These are phyloP conservation scores for Trametes cubensis DNA, from an alignment of 768 basidiomycete species.

Conservation along the genomic window DNA sequence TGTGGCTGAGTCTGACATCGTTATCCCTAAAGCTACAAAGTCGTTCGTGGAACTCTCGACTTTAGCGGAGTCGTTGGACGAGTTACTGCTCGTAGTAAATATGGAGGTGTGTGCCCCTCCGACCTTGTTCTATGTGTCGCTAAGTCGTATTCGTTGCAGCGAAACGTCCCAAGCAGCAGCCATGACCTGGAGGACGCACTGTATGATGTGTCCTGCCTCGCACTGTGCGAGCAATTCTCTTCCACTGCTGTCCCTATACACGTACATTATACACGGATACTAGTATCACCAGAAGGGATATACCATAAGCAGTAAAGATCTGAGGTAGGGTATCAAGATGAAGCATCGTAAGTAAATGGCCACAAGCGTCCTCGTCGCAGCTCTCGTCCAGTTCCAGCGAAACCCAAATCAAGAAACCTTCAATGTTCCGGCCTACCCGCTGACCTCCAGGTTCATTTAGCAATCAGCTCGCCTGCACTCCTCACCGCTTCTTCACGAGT, in stretches of 20 bases:
- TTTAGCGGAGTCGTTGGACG: constrained; percentile 88
- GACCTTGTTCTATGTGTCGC: constrained; percentile 30
- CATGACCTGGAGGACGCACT: not conserved
- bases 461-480: constrained; percentile 60
- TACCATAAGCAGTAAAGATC: not conserved
- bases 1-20: not conserved
- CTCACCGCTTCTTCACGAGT: constrained; percentile 69
- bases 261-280: constrained; percentile 12
- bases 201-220: not conserved
- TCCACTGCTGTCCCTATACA: constrained; percentile 14
- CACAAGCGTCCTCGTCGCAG: not conserved
- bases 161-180: constrained; percentile 86
- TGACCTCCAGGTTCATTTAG: constrained; percentile 18
- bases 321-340: constrained; percentile 1
- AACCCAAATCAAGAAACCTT: not conserved
- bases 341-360: not conserved
- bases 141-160: constrained; percentile 41
- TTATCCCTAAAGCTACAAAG: constrained; percentile 72
- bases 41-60: constrained; percentile 91
- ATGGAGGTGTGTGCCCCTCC: constrained; percentile 66
- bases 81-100: constrained; percentile 81
- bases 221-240: not conserved
- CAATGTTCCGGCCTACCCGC: too few relatives aligned
- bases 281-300: constrained; percentile 7
- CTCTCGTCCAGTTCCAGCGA: not conserved